Evolutionary conservation across 2,329 filamentous ascomycete genomes (phyloP), one percentile per base, ranked within the genome.

Genomic region (Fusarium sp.): DNA sequence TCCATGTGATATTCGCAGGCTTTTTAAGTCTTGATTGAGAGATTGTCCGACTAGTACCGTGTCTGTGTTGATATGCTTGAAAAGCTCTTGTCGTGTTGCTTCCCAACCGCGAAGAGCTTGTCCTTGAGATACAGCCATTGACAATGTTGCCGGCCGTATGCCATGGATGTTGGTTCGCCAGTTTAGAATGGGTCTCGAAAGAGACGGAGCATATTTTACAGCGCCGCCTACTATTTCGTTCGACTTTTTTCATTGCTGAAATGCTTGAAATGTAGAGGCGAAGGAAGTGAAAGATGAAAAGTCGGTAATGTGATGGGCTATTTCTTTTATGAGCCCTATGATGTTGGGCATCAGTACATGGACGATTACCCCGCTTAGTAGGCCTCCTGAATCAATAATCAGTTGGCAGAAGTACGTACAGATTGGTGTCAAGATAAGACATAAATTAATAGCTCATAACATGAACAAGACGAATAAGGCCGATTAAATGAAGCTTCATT

Each of bases 131-230:
- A 23, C 53, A 7, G 63, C 65, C 52, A 58, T 54, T 11, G 57
- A 35, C 4, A 68, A 16, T 35, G 20, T 56, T 2, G 39, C 15
- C 12, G 65, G 63, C 5, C 23, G 20, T 42, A 67, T 55, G 8
- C 63, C 63, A 48, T 57, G 35, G 1, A 63, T 58, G 0, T 58
- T 15, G 23, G 52, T 56, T 6, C 57, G 53, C 57, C 65, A 63
- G 33, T 7, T 41, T 5, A 3, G 8, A 29, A 3, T 3, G 21
- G 6, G 13, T 35, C 8, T 24, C 18, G n/a, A 52, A 21, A 15
- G 35, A 8, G 10, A 13, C 23, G 15, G 33, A n/a, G 20, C 58
- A 57, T n/a, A 50, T 10, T 50, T 15, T 23, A 18, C 53, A 57
- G 20, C 8, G 18, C 15, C 6, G 29, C 29, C 3, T 18, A 13